Percentiles rank a stretch among this genome's conserved stretches.
Evolutionary conservation across 2,329 filamentous ascomycete genomes (phyloP).

Genomic region (Bipolaris bicolor): DNA sequence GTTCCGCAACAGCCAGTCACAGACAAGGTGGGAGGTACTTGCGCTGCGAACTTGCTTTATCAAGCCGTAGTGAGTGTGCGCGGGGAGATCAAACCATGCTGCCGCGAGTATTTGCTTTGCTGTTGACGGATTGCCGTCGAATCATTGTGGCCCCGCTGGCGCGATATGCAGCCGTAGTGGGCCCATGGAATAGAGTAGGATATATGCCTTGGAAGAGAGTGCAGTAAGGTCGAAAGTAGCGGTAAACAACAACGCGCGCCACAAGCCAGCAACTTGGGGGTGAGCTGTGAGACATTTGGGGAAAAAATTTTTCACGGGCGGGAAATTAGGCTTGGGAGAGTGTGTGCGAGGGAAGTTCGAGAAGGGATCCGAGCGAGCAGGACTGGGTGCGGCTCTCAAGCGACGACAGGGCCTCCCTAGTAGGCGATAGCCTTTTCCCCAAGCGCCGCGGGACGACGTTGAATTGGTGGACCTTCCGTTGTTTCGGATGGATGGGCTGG

Average conservation of each 20-base stretch:
- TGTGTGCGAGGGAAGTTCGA: constrained; percentile 28
- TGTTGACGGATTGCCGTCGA: constrained; percentile 39
- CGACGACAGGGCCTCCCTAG: constrained; percentile 40
- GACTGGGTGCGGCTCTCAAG: constrained; percentile 43
- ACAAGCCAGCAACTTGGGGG: constrained; percentile 30
- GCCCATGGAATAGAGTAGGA: constrained; percentile 27
- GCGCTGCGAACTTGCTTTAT: constrained; percentile 39
- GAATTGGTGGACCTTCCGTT: constrained; percentile 34
- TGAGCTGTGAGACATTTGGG: constrained; percentile 39
- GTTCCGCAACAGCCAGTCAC: constrained; percentile 41
- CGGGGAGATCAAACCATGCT: constrained; percentile 43
- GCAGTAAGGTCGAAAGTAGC: constrained; percentile 37
- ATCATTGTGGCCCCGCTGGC: constrained; percentile 36
- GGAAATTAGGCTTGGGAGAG: constrained; percentile 45
- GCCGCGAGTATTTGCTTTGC: constrained; percentile 37
- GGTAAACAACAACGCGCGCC: constrained; percentile 42
- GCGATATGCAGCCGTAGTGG: constrained; percentile 41
- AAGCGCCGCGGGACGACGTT: constrained; percentile 41
- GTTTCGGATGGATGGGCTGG: constrained; percentile 30
- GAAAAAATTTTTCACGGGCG: constrained; percentile 40
- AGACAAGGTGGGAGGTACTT: constrained; percentile 19
- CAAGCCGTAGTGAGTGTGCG: constrained; percentile 30
- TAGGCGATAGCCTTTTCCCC: constrained; percentile 16
- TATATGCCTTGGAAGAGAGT: constrained; percentile 26
- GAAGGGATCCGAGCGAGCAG: constrained; percentile 39